Base-by-base conservation (phyloP, 164 flowering plant species). In the Vitis rupestris region DNA sequence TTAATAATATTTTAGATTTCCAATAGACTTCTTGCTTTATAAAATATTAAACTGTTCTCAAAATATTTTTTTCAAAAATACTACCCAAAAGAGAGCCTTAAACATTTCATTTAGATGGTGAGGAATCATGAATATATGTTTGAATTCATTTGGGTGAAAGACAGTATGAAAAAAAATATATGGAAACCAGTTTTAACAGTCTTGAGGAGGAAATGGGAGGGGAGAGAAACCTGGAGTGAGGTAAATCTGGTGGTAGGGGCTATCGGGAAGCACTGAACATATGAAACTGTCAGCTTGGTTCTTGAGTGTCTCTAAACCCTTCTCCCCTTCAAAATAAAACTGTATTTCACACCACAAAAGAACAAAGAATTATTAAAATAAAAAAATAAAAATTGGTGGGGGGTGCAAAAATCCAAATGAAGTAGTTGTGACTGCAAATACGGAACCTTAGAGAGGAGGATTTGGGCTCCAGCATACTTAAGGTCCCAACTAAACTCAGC, bases 401-500 rank as follows among this genome's bases (percentile, higher is more conserved):
- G 23, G 11, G 14, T 47, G 3, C 0, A 61, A 30, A 44, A 10
- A 8, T 3, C 15, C 16, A n/a, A 63, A 66, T 61, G 27, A 62
- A 37, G 54, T 57, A 19, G 47, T 9, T 44, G 61, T 8, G 44
- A 27, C 49, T 30, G n/a, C 15, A 62, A n/a, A 15, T 6, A 50
- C 1, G 67, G 56, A 68, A 94, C 98, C 74, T 80, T 27, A 2
- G 93, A 63, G 14, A 94, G 85, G 64, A 94, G 87, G 65, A 94
- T 65, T 68, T 94, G 95, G 44, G 82, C 88, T 12, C 97, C 98
- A 9, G 98, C 95, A 64, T 87, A 94, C 67, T 94, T 94, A n/a
- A 92, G 89, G 69, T 94, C 99, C 99, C 97, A 94, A 68, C 89
- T 91, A 58, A 87, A 94, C 77, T 94, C 98, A 17, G 85, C 75